Base-by-base conservation (phyloP, 768 basidiomycete species). In the Lentinus tigrinus region DNA sequence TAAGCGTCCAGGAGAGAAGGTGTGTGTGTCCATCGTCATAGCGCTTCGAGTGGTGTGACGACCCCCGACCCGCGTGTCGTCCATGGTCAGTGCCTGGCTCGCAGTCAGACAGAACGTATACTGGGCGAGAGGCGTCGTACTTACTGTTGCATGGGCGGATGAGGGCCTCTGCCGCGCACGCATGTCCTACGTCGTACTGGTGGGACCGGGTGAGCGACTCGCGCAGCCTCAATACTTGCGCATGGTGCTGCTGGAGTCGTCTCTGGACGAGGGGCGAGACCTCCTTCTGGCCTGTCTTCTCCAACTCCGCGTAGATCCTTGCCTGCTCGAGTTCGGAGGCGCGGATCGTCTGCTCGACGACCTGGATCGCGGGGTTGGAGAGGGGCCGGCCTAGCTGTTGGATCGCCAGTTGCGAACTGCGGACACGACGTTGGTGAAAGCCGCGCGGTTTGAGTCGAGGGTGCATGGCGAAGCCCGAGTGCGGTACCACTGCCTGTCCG, bases 1-100 rank as follows among this genome's bases (percentile, higher is more conserved):
- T 46, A 46, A 63, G 54, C 28, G 62, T 34, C 62, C 62, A 63
- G 0, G 62, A 63, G 52, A 63, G 62, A 9, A 63, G 54, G 58
- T 63, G 62, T 16, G 57, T 62, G 57, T 58, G 61, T n/a, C 54
- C 51, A 17, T 50, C 49, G 2, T 17, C 34, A 8, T 28, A 23
- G 53, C 31, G n/a, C 19, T 59, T 26, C 13, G 40, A 16, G 24
- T 49, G 47, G 21, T 26, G 19, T 23, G 46, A 47, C 46, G 26
- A 14, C n/a, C n/a, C 26, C 10, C 28, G 34, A 16, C 36, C 14
- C 23, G 36, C 23, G 23, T 54, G 46, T 28, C 42, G 46, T 17
- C 27, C 19, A 48, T 51, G 54, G 19, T 56, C 43, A 1, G 59
- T 47, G 14, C 54, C 59, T 60, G 37, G 19, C 39, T 14, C 2